Percentiles rank a stretch among this genome's conserved stretches.
Conservation (phyloP, 2,329 filamentous ascomycete species). For the Venturiaceae sp. region DNA sequence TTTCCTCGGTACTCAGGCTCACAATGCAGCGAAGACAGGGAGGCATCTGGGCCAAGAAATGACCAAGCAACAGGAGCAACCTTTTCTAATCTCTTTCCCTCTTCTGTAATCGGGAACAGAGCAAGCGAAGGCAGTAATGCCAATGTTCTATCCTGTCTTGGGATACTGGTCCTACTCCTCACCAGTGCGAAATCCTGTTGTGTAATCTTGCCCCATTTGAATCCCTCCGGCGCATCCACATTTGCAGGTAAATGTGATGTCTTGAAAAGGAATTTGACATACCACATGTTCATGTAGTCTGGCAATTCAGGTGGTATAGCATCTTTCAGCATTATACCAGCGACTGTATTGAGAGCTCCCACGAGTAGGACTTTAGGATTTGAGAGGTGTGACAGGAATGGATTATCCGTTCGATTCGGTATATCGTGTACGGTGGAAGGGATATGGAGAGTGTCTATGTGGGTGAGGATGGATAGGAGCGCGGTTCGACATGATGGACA, state of each 20-base stretch:
- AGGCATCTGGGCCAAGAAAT: conserved; percentile 52
- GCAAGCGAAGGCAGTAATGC: conserved; percentile 27
- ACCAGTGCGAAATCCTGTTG: conserved; percentile 48
- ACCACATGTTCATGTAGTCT: conserved; percentile 16
- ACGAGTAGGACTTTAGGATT: conserved; percentile 1
- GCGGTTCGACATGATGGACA: conserved; percentile 2
- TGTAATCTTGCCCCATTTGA: conserved; percentile 46
- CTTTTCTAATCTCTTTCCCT: conserved; percentile 31
- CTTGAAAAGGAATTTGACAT: conserved; percentile 50
- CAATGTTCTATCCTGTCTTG: conserved; percentile 40
- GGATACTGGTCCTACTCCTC: conserved; percentile 40
- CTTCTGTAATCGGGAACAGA: conserved; percentile 19
- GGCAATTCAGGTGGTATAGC: background rate
- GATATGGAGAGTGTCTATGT: background rate
- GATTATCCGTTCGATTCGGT: background rate
- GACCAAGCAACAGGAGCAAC: conserved; percentile 51
- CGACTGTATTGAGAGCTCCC: background rate
- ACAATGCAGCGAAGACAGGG: conserved; percentile 51
- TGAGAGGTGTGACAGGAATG: background rate
- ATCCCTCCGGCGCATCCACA: conserved; percentile 31
- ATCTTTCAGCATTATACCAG: background rate
- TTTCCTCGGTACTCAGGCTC: conserved; percentile 49
- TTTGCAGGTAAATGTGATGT: conserved; percentile 34
- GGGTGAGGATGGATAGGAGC: background rate
- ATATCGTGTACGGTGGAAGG: background rate